Base-by-base conservation (phyloP, 345 rosid genomes). In the Orychophragmus violaceus region DNA sequence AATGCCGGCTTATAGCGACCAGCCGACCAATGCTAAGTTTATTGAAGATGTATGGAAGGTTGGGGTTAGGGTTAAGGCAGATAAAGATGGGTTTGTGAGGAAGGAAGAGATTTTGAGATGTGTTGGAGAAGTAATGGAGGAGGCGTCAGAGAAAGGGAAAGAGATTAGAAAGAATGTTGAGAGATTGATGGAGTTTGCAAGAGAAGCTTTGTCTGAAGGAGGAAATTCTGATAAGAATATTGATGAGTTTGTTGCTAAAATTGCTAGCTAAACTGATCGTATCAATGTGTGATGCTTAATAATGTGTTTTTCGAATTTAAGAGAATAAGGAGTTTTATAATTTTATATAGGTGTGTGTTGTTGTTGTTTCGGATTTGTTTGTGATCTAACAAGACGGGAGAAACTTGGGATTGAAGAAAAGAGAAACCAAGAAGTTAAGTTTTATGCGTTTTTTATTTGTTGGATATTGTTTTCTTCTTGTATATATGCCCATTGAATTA, bases 1-100 rank as follows among this genome's bases (percentile, higher is more conserved):
- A 2, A 76, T 76, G 76, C 79, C 79, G 0, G 59, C 70, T 52
- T 69, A 44, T 14, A 59, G 68, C 16, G 79, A 76, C 16, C 76
- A 76, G 23, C 76, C 76, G 1, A 76, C 79, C 0, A 76, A 76
- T 59, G 79, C 87, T 0, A 81, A 79, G 59, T 78, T 78, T 65
- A 52, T 83, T 1, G 76, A 69, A 2, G 79, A 76, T 64, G 72
- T 70, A 14, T 76, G 79, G 79, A 69, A 65, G 55, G 79, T 77
- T 7, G 88, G 87, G 6, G 72, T 81, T 36, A 67, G 81, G 55
- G 86, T 76, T 1, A 70, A 70, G 51, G 14, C 57, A 4, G 67
- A 65, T 19, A 36, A 70, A 33, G 19, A 70, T 49, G 76, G 76
- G 27, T 63, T 65, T 23, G 76, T 76, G 16, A 70, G 59, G 0